Conservation (phyloP, 352 stramenopile species). For the Phytophthora sojae region DNA sequence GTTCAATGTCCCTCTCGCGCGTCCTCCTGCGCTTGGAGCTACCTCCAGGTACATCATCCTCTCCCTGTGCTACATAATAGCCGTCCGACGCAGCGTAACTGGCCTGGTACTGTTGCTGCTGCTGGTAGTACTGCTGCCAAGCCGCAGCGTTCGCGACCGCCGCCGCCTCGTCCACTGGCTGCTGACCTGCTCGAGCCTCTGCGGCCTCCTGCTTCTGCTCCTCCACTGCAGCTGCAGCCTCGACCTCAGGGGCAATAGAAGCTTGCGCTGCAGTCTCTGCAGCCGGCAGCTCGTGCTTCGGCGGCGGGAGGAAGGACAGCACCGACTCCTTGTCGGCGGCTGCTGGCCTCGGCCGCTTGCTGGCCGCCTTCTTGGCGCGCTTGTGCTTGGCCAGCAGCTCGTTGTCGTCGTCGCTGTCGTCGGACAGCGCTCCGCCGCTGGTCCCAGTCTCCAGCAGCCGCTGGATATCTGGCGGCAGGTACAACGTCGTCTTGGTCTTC, state of each 20-base stretch:
- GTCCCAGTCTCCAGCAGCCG: slow-evolving; percentile 53
- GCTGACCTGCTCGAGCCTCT: slow-evolving; percentile 21
- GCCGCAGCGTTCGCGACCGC: slow-evolving; percentile 30
- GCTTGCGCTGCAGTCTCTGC: slow-evolving; percentile 3
- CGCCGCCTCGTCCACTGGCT: slow-evolving; percentile 19
- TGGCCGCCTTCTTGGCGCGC: slow-evolving; percentile 45
- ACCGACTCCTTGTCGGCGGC: slow-evolving; percentile 9
- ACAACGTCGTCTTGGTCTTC: slow-evolving; percentile 61
- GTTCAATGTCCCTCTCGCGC: slow-evolving; percentile 75
- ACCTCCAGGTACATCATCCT: slow-evolving; percentile 30
- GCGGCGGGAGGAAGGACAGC: slow-evolving; percentile 70
- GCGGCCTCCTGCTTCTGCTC: slow-evolving; percentile 3
- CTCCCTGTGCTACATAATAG: slow-evolving; percentile 49
- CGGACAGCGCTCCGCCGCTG: slow-evolving; percentile 9
- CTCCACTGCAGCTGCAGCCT: background rate
- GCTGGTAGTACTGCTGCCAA: slow-evolving; percentile 53
- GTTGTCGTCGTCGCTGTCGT: slow-evolving; percentile 51
- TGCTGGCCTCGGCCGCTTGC: slow-evolving; percentile 38
- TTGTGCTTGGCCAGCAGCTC: slow-evolving; percentile 65
- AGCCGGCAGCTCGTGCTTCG: slow-evolving; percentile 53
- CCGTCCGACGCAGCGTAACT: slow-evolving; percentile 31
- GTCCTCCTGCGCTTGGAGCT: slow-evolving; percentile 64
- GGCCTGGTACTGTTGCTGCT: slow-evolving; percentile 46
- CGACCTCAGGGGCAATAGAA: background rate
- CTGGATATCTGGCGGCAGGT: slow-evolving; percentile 66